Evolutionary conservation across 148 eudicot species (phyloP), one percentile per base, ranked within the genome.

Genomic region (Rhododendron vialii): DNA sequence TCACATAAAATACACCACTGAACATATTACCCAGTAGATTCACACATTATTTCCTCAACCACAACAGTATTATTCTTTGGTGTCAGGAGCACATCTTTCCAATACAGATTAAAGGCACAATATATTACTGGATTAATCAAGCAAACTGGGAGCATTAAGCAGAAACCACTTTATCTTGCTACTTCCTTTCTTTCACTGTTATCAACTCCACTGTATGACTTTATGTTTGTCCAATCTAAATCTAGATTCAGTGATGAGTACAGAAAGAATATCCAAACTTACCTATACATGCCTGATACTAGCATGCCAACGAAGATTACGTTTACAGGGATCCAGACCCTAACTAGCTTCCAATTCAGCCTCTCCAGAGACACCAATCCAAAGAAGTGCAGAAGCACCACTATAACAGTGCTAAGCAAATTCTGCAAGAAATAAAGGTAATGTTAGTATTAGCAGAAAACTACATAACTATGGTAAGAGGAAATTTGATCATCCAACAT

Each of bases 271-370:
- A 53, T 47, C 5, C 47, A 82, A 82, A 59, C 87, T 65, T 91
- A 95, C 98, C 98, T 95, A 85, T 91, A 95, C 98, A 95, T 95
- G 87, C 98, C 93, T 80, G 98, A 93, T 78, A 94, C 93, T 87
- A 95, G 98, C 96, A 95, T 95, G 87, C 95, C 96, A 84, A 95
- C 92, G 85, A 95, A 95, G 86, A 95, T 93, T 48, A 95, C 20
- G 84, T 95, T 95, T 73, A 95, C 98, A 13, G 98, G 98, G 63
- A 95, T 87, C 98, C 98, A 95, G 81, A 95, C 92, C 88, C 86
- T 92, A 81, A 95, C 87, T 74, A 95, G 94, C 88, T 95, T 95
- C 96, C 95, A 92, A 85, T 82, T 94, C 81, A 91, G 90, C 89
- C 91, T 93, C 91, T 95, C 98, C 55, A 93, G 87, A 24, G 94